Percentiles rank a stretch among this genome's conserved stretches.
Conservation (phyloP, 768 basidiomycete species). For the Mycena belliarum region DNA sequence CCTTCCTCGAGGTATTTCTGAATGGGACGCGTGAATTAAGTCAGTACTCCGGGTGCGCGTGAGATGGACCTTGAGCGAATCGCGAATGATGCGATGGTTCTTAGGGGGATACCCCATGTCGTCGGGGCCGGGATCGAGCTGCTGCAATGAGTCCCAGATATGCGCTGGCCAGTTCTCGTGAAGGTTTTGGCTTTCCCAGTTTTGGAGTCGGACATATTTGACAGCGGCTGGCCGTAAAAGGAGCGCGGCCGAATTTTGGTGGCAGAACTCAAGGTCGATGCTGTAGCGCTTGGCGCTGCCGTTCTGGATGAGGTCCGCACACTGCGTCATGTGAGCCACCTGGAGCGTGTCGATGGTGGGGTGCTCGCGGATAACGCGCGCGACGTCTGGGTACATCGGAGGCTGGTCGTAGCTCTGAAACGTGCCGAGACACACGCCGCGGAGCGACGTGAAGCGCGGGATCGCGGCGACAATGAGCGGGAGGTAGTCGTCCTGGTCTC, state of each 20-base stretch:
- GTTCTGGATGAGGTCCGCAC: background rate
- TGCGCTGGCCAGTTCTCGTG: background rate
- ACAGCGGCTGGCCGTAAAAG: background rate
- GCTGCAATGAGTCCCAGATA: constrained; percentile 2
- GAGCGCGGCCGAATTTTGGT: background rate
- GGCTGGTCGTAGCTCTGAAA: constrained; percentile 8
- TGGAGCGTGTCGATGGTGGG: constrained; percentile 8
- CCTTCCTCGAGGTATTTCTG: background rate
- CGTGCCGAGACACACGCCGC: background rate
- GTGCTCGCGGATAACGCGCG: background rate
- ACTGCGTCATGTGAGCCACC: background rate
- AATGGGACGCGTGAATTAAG: background rate
- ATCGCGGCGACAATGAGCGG: background rate
- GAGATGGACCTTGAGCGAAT: background rate
- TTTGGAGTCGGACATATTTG: background rate
- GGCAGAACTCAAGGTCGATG: constrained; percentile 1
- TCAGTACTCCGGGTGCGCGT: too few relatives aligned
- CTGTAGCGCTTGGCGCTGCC: background rate
- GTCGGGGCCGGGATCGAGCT: background rate
- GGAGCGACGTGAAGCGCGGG: background rate
- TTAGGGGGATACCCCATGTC: background rate
- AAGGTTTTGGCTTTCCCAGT: background rate
- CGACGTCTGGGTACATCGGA: background rate
- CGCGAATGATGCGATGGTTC: background rate
- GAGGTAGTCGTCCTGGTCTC: background rate